Evolutionary conservation across 306 rosid genomes (phyloP), one percentile per base, ranked within the genome.

Genomic region (Lathyrus oleraceus): DNA sequence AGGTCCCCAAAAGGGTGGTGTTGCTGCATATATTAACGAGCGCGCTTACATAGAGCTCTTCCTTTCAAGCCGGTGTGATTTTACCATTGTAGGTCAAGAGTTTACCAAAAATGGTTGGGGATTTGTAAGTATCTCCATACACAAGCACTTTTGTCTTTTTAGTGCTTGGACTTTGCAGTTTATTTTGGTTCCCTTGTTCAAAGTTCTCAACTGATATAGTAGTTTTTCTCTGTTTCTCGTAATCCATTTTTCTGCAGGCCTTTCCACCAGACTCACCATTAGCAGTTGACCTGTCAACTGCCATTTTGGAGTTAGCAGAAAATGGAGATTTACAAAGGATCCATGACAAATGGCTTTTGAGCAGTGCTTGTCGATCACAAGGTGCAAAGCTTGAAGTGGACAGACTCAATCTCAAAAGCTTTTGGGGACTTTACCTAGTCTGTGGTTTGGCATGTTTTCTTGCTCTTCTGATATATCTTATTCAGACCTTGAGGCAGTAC

Each of bases 41-140:
- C 96, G 92, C 47, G 92, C 99, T 48, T 95, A 79, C 80, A 74
- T 86, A 20, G 97, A 95, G 82, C 81, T 91, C 60, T 95, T 95
- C 88, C 99, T 95, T 76, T 85, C 99, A 21, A 84, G 86, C 59
- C 85, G 81, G 32, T 95, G 99, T 40, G 89, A 81, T 17, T 87
- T 83, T 81, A 82, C 86, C 45, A 61, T 91, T 58, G 84, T 95
- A 13, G 99, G 99, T 73, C 97, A 86, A 65, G 95, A 95, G 81
- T 95, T 95, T 87, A 91, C 97, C 71, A 81, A 86, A 87, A 86
- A 88, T 39, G 96, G 97, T 10, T 95, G 99, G 99, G 99, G 99
- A 84, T 90, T 88, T 83, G 98, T 95, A 81, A 95, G 99, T 89
- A 69, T 73, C 71, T 78, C 59, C 45, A 63, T 62, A 40, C 72